Evolutionary conservation across 148 eudicot species (phyloP).

Genomic region (Persicaria maculosa): DNA sequence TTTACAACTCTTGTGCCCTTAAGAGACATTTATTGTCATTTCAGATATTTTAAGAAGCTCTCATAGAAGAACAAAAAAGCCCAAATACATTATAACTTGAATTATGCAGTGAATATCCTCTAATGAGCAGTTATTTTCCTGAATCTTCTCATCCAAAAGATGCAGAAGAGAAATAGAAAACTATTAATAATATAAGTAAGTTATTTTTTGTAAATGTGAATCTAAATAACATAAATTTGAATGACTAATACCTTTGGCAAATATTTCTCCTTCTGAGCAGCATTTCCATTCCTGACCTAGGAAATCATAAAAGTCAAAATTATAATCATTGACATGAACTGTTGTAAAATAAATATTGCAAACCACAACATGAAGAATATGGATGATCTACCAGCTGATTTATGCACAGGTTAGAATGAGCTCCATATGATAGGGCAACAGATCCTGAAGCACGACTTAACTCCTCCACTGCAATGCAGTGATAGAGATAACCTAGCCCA

Average conservation of each 20-base stretch:
- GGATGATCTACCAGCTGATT: conserved; percentile 75
- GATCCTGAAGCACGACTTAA: conserved; percentile 98
- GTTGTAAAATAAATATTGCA: background rate
- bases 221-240: background rate
- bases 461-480: conserved; percentile 99
- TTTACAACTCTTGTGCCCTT: background rate
- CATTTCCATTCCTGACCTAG: conserved; percentile 85
- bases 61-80: background rate
- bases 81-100: background rate
- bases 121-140: background rate
- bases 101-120: background rate
- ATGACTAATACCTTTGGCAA: conserved; percentile 61
- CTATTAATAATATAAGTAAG: background rate
- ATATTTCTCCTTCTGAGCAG: conserved; percentile 85
- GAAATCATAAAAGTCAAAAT: conserved; percentile 17
- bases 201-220: background rate
- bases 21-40: background rate
- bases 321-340: conserved; percentile 11
- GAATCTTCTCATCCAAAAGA: background rate
- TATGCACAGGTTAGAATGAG: conserved; percentile 92
- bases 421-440: conserved; percentile 92
- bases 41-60: background rate
- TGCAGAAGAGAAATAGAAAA: background rate
- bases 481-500: conserved; percentile 94
- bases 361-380: background rate